Evolutionary conservation across 257 asterid genomes (phyloP), one percentile per base, ranked within the genome.

Genomic region (Nicotiana noctiflora): DNA sequence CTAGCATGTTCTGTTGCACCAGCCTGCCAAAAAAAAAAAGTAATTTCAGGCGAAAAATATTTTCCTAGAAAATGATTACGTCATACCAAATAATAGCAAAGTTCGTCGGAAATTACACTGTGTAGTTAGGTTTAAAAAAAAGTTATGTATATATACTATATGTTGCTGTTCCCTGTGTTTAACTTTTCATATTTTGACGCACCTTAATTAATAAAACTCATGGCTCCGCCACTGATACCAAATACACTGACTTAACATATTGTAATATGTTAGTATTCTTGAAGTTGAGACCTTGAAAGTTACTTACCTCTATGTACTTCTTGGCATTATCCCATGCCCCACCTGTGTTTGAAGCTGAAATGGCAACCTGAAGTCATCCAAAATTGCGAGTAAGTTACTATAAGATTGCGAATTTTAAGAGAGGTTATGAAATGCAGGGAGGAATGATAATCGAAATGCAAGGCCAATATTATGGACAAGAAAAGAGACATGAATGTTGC

Each of bases 261-360:
- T 11, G 32, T 31, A 34, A 32, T 23, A 34, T 37, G 57, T 44
- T 6, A 51, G 17, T 51, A 14, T 51, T 51, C 56, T 51, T 70
- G 77, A 70, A 40, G 11, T 15, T 53, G 23, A 63, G 51, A 40
- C 60, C 49, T 44, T 62, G 18, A 9, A 44, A 40, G 64, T 52
- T 6, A 18, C 17, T 80, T 87, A 89, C 95, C 92, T 91, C 93
- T 51, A 91, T 89, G 76, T 89, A 91, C 75, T 91, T 91, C 91
- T 91, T 91, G 18, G 95, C 93, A 63, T 91, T 89, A 90, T 90
- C 93, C 91, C 94, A 90, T 21, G 94, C 92, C 53, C 94, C 91
- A 11, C 93, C 94, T 4, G 91, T 91, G 87, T 91, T 91, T 0
- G 95, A 91, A 76, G 93, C 95, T 78, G 92, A 91, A 21, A 91